Evolutionary conservation across 2,329 filamentous ascomycete genomes (phyloP).

Genomic region (Fusarium nanum): DNA sequence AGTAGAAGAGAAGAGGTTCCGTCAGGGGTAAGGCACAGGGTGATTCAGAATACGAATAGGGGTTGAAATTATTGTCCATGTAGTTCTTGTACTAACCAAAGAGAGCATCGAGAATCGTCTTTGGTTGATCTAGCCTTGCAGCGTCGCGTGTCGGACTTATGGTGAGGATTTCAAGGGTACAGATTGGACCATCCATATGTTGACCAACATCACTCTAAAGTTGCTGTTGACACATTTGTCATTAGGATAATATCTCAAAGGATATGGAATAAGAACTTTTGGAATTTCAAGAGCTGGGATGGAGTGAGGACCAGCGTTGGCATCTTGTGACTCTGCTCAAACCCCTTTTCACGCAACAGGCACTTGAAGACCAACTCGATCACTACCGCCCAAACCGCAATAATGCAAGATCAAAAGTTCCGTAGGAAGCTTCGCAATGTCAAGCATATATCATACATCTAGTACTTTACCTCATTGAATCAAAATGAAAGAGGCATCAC

Average conservation of each 20-base stretch:
- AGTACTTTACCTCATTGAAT: fast-evolving
- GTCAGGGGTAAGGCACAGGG: not conserved
- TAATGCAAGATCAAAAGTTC: fast-evolving
- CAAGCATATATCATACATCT: fast-evolving
- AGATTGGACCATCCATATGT: not conserved
- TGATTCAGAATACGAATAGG: not conserved
- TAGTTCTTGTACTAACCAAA: not conserved
- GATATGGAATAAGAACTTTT: not conserved
- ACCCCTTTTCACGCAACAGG: not conserved
- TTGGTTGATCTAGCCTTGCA: fast-evolving
- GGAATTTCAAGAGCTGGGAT: not conserved
- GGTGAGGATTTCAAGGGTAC: not conserved
- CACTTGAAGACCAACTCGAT: not conserved
- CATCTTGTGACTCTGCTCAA: not conserved
- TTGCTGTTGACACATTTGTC: not conserved
- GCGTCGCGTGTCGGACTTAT: not conserved
- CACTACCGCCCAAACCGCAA: not conserved
- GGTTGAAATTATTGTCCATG: not conserved
- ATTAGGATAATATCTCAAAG: fast-evolving
- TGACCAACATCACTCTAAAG: not conserved
- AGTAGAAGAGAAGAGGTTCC: not conserved
- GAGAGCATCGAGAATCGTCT: not conserved
- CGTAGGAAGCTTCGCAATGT: fast-evolving
- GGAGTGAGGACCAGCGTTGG: fast-evolving
- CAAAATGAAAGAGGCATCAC: fast-evolving